A percentile compares a stretch with the other conserved stretches of the same genome.
phyloP scores from a whole-genome alignment of 2,329 filamentous ascomycete species.

The Periconia digitata region DNA sequence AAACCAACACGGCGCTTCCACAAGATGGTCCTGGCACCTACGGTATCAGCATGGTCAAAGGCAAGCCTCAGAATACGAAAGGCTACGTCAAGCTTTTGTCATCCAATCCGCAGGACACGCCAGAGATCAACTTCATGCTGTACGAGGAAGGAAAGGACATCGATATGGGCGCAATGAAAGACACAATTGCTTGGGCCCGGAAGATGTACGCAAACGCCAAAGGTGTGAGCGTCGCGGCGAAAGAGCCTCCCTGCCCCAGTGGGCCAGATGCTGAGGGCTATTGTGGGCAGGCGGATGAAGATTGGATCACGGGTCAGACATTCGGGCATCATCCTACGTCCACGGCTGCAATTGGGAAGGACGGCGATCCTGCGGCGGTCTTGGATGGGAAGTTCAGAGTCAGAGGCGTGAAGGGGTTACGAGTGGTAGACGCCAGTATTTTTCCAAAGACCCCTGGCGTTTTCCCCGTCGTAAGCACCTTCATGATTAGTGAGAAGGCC shows the following conservation, averaged over 20 bases:
- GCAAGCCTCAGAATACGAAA: conserved; percentile 60
- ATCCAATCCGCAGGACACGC: conserved; percentile 62
- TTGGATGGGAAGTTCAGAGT: conserved; percentile 61
- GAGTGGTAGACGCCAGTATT: conserved; percentile 64
- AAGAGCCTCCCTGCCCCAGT: conserved; percentile 42
- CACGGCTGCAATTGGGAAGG: conserved; percentile 58
- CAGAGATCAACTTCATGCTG: conserved; percentile 52
- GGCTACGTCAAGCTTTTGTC: conserved; percentile 63
- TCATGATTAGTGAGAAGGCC: conserved; percentile 31
- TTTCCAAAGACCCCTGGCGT: conserved; percentile 57
- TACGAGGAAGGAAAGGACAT: conserved; percentile 43
- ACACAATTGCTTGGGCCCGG: conserved; percentile 59
- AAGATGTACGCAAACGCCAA: conserved; percentile 44
- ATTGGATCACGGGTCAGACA: conserved; percentile 26
- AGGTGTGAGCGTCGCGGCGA: conserved; percentile 41
- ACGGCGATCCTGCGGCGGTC: conserved; percentile 57
- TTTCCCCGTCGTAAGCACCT: conserved; percentile 54
- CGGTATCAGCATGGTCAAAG: conserved; percentile 54
- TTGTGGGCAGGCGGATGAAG: conserved; percentile 34
- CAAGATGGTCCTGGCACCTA: conserved; percentile 17
- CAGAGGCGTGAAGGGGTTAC: conserved; percentile 55
- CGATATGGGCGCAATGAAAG: conserved; percentile 49
- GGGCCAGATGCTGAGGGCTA: conserved; percentile 43
- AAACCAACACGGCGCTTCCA: conserved; percentile 16
- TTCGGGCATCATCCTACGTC: conserved; percentile 61